Conservation (phyloP, 352 stramenopile genomes). For the Pythium dissimile region DNA sequence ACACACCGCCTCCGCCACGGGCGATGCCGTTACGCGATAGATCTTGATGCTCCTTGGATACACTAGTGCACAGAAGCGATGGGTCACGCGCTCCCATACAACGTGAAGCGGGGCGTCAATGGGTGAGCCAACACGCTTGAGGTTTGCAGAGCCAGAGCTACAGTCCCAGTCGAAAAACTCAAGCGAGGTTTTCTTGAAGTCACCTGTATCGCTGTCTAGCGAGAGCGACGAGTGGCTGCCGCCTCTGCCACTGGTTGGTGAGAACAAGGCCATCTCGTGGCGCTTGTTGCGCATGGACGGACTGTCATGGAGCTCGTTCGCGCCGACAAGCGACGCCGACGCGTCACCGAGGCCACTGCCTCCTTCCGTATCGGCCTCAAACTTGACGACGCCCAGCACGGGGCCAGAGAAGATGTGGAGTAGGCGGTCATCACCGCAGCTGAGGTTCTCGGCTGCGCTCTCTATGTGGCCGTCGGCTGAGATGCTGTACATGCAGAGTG, state of each 20-base stretch:
- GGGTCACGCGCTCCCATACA: slow-evolving; percentile 52
- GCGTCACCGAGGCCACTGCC: slow-evolving; percentile 5
- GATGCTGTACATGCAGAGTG: slow-evolving; percentile 35
- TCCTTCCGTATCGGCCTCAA: slow-evolving; percentile 28
- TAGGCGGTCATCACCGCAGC: slow-evolving; percentile 47
- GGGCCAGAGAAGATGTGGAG: slow-evolving; percentile 71
- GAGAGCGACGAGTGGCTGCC: slow-evolving; percentile 24
- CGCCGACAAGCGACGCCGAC: slow-evolving; percentile 22
- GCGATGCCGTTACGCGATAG: slow-evolving; percentile 30
- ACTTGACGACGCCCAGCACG: slow-evolving; percentile 61
- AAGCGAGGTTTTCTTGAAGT: slow-evolving; percentile 54
- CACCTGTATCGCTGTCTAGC: slow-evolving; percentile 23
- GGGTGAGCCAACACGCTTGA: slow-evolving; percentile 25
- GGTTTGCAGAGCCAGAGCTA: background rate
- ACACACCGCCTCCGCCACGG: slow-evolving; percentile 29
- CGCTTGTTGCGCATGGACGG: slow-evolving; percentile 43
- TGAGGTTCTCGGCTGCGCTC: slow-evolving; percentile 49
- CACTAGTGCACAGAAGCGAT: slow-evolving; percentile 53
- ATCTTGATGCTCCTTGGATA: slow-evolving; percentile 48
- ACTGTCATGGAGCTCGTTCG: slow-evolving; percentile 26
- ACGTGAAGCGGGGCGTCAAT: slow-evolving; percentile 59
- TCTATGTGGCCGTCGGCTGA: slow-evolving; percentile 36
- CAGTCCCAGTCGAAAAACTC: slow-evolving; percentile 74
- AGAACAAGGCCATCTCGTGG: slow-evolving; percentile 51
- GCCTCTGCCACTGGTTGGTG: slow-evolving; percentile 29